Evolutionary conservation across 2,329 filamentous ascomycete genomes (phyloP), one percentile per base, ranked within the genome.

Genomic region (Apiospora phragmitis): DNA sequence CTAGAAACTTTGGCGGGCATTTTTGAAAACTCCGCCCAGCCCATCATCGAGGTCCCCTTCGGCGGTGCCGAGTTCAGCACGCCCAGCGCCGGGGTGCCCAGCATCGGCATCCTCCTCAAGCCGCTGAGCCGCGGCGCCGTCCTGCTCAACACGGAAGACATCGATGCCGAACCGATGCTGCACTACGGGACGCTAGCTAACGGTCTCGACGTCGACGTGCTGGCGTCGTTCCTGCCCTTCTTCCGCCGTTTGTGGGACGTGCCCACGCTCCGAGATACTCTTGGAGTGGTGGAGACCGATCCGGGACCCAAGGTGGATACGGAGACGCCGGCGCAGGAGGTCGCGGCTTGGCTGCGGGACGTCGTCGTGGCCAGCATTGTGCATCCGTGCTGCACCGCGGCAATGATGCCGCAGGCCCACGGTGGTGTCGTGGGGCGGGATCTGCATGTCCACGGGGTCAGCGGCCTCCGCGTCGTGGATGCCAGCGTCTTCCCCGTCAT

Each of bases 121-220:
- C 79, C 81, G 3, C 74, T 83, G 29, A 81, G 78, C 69, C 77
- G 81, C 51, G 81, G 81, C 21, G 77, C 78, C 32, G 77, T 83
- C 45, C 69, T 75, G 65, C 68, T 78, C n/a, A 68, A 77, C 71
- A 67, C 75, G 1, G 35, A 70, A 0, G 66, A 77, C 71, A 71
- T 73, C 69, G 74, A 77, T 32, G 75, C 71, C 55, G 72, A 76
- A 4, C 80, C 80, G 1, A 72, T 78, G 24, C 73, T 83, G 29
- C 78, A 82, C 71, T 81, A 80, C 69, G 75, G 77, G 65, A 79
- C 81, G 1, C 76, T 76, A 1, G 76, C 75, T 14, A 82, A 83
- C 70, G 80, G 80, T 1, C 74, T 81, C 14, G 81, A 83, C 70
- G 72, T 82, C 42, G 77, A 80, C 16, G 74, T 82, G 65, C 79